These are phyloP conservation scores for Penicillium mononematosum DNA, from an alignment of 495 filamentous ascomycete genomes.

Conservation along the genomic window DNA sequence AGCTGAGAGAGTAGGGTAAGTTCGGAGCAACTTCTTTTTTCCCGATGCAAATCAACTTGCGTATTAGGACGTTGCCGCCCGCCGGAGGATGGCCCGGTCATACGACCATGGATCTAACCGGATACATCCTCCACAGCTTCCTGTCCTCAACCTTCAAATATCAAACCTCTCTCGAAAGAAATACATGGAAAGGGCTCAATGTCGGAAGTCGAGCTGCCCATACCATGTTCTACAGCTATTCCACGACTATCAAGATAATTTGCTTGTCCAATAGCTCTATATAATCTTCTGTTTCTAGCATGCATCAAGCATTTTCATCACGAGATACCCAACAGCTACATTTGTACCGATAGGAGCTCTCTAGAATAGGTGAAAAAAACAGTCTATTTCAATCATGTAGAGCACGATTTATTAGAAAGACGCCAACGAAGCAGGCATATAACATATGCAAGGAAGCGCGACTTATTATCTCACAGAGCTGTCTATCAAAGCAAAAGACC, in stretches of 20 bases:
- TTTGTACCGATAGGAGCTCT: neutral
- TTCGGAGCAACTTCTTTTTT: constrained; percentile 29
- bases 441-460: neutral
- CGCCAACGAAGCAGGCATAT: neutral
- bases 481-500: constrained; percentile 12
- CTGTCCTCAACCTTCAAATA: neutral
- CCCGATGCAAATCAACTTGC: constrained; percentile 20
- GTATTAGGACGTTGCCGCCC: constrained; percentile 21
- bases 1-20: constrained; percentile 18
- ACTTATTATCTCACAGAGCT: neutral
- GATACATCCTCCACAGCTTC: neutral
- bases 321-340: neutral
- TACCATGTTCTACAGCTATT: neutral
- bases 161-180: neutral
- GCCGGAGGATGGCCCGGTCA: constrained; percentile 21
- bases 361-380: neutral
- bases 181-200: neutral
- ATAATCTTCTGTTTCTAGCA: neutral
- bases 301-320: neutral
- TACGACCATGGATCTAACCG: constrained; percentile 13
- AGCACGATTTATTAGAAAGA: neutral
- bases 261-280: neutral
- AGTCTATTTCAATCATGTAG: neutral
- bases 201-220: neutral
- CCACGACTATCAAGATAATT: neutral